A percentile compares a stretch with the other conserved stretches of the same genome.
phyloP scores from a whole-genome alignment of 2,329 filamentous ascomycete species.

The Akanthomyces lecanii region DNA sequence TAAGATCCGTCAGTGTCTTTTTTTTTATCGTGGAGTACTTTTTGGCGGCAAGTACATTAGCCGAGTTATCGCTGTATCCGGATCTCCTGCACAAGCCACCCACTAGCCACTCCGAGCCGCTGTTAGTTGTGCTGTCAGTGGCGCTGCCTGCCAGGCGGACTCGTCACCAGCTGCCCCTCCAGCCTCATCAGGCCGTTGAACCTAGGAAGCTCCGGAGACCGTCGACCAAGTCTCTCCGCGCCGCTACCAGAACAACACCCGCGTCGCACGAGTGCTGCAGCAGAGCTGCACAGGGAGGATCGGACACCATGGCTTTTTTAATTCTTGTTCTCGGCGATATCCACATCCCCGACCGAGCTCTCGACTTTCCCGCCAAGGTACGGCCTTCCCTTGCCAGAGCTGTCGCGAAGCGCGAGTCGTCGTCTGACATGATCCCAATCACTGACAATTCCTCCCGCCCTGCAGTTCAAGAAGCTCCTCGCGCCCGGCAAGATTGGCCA shows the following conservation, averaged over 20 bases:
- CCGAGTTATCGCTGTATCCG: constrained; percentile 30
- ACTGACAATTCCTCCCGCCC: background rate
- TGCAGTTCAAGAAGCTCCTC: constrained; percentile 79
- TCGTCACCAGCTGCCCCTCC: constrained; percentile 27
- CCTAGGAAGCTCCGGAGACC: constrained; percentile 21
- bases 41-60: constrained; percentile 5
- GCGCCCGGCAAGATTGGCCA: constrained; percentile 80
- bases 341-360: constrained; percentile 87
- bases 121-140: background rate
- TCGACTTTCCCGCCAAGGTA: constrained; percentile 89
- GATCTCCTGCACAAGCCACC: background rate
- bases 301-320: constrained; percentile 68
- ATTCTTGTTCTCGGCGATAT: constrained; percentile 91
- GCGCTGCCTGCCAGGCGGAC: constrained; percentile 5
- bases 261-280: constrained; percentile 13
- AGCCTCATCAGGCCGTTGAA: constrained; percentile 21
- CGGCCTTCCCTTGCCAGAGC: constrained; percentile 7
- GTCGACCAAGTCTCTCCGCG: background rate
- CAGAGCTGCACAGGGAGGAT: constrained; percentile 27
- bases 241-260: constrained; percentile 18
- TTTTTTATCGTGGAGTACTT: background rate
- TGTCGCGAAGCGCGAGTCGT: background rate
- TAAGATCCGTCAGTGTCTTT: constrained; percentile 17
- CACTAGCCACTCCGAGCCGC: constrained; percentile 5
- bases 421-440: background rate